Conservation (phyloP, 2,329 filamentous ascomycete genomes). For the Colletotrichum sp. region DNA sequence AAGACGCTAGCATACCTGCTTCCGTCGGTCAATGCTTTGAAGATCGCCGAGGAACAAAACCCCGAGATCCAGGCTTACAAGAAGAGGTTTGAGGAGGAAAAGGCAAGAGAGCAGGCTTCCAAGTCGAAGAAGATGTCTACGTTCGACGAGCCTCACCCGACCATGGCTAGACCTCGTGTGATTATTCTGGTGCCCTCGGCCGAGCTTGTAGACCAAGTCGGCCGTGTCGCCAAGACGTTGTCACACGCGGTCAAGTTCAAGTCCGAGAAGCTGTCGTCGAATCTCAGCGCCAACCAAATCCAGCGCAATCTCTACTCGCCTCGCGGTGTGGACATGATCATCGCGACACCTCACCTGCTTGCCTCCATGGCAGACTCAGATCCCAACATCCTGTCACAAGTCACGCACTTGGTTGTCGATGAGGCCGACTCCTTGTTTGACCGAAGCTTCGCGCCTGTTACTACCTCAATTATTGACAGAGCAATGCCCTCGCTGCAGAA, state of each 20-base stretch:
- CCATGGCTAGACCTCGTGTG: constrained; percentile 78
- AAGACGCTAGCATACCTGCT: constrained; percentile 95
- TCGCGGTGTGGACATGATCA: constrained; percentile 81
- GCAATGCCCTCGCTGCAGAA: constrained; percentile 82
- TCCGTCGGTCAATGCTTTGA: constrained; percentile 84
- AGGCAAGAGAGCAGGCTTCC: constrained; percentile 57
- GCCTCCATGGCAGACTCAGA: constrained; percentile 87
- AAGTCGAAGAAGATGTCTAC: constrained; percentile 62
- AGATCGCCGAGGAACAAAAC: constrained; percentile 72
- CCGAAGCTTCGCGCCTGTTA: constrained; percentile 86
- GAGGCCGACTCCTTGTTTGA: constrained; percentile 97
- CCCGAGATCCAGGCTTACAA: constrained; percentile 62
- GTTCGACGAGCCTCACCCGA: constrained; percentile 73
- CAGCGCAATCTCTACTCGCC: constrained; percentile 83
- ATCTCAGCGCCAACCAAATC: constrained; percentile 78
- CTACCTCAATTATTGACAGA: constrained; percentile 81
- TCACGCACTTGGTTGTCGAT: constrained; percentile 87
- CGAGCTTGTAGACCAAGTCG: constrained; percentile 90
- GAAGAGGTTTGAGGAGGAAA: constrained; percentile 58
- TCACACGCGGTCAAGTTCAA: constrained; percentile 89
- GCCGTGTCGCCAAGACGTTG: constrained; percentile 78
- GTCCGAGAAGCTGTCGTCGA: constrained; percentile 80
- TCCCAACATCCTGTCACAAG: constrained; percentile 90
- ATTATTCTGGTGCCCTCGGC: constrained; percentile 91
- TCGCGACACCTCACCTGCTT: constrained; percentile 89